A percentile compares a stretch with the other conserved stretches of the same genome.
Conservation (phyloP, 495 filamentous ascomycete species). For the Gamarada debralockiae region DNA sequence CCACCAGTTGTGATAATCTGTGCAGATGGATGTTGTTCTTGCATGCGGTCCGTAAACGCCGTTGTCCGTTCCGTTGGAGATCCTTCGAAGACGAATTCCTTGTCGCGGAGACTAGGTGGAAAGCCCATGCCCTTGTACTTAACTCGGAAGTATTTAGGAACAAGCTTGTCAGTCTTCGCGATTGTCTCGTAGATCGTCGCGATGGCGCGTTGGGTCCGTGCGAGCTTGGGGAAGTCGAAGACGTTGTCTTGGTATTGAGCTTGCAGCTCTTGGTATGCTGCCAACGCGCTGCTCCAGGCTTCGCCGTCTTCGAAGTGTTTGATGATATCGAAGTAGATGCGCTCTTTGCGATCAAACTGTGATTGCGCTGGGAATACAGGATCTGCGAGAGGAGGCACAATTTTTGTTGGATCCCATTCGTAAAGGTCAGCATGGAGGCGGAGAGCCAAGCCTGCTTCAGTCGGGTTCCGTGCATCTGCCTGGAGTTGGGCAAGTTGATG, state of each 20-base stretch:
- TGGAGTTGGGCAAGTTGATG: slow-evolving; percentile 87
- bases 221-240: slow-evolving; percentile 90
- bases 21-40: slow-evolving; percentile 83
- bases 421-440: slow-evolving; percentile 91
- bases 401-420: slow-evolving; percentile 75
- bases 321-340: slow-evolving; percentile 90
- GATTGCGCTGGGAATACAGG: slow-evolving; percentile 80
- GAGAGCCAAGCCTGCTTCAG: slow-evolving; percentile 88
- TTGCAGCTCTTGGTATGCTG: slow-evolving; percentile 86
- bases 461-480: slow-evolving; percentile 67
- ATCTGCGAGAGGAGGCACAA: slow-evolving; percentile 63
- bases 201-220: slow-evolving; percentile 84
- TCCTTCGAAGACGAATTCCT: slow-evolving; percentile 90
- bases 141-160: slow-evolving; percentile 88
- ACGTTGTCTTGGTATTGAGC: slow-evolving; percentile 81
- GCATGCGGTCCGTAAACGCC: slow-evolving; percentile 88
- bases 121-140: slow-evolving; percentile 91
- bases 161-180: slow-evolving; percentile 68
- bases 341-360: slow-evolving; percentile 89
- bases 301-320: slow-evolving; percentile 89
- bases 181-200: slow-evolving; percentile 90
- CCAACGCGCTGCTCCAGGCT: slow-evolving; percentile 88
- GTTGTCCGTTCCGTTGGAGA: slow-evolving; percentile 69
- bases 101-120: slow-evolving; percentile 73
- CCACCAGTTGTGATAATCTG: slow-evolving; percentile 66